Evolutionary conservation across 345 rosid species (phyloP).

Genomic region (Xanthoceras sorbifolium): DNA sequence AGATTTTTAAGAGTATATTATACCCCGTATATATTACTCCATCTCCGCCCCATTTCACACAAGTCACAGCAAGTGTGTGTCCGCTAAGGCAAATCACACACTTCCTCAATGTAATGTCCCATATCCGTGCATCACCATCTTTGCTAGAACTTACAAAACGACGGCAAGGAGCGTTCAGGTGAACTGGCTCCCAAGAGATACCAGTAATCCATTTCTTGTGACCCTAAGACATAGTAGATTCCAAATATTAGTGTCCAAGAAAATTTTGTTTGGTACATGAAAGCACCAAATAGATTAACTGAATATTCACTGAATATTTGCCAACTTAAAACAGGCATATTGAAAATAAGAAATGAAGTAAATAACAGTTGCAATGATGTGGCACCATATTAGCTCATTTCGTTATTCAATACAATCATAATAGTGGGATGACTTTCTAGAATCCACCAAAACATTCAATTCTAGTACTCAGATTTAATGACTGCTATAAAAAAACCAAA

Average conservation of each 20-base stretch:
- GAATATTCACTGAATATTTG: no score
- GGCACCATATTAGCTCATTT: background rate
- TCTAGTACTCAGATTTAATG: background rate
- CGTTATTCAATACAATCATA: slow-evolving; percentile 1
- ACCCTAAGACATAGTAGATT: slow-evolving; percentile 53
- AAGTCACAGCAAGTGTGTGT: slow-evolving; percentile 91
- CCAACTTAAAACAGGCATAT: background rate
- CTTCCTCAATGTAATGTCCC: slow-evolving; percentile 76
- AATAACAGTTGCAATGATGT: background rate
- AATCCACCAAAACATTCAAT: background rate
- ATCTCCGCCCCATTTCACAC: slow-evolving; percentile 99
- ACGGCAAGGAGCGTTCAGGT: slow-evolving; percentile 87
- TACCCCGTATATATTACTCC: slow-evolving; percentile 94
- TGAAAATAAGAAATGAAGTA: background rate
- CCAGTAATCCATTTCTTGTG: slow-evolving; percentile 99
- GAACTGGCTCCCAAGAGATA: slow-evolving; percentile 96
- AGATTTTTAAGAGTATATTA: background rate
- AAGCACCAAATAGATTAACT: background rate
- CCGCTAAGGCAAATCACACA: slow-evolving; percentile 80
- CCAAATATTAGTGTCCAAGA: slow-evolving; percentile 16
- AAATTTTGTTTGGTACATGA: background rate
- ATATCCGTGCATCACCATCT: slow-evolving; percentile 98
- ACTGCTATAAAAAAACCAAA: background rate
- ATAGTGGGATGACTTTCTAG: background rate
- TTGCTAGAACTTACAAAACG: slow-evolving; percentile 96